These are phyloP conservation scores for Hortiboletus flavorubellus DNA, from an alignment of 768 basidiomycete genomes.

Conservation along the genomic window DNA sequence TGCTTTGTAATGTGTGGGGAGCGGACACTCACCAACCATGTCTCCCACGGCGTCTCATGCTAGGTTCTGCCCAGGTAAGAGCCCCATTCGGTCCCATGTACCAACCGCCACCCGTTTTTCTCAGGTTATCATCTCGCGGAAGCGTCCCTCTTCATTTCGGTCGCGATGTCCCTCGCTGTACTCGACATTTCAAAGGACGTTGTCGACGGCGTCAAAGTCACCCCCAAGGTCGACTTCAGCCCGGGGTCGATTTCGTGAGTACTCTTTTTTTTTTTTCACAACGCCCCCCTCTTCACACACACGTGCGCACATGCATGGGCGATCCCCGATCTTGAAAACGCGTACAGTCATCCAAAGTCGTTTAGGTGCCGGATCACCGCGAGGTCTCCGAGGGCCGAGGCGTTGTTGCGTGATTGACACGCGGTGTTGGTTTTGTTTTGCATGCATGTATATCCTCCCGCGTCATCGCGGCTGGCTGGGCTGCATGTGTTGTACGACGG, in stretches of 20 bases:
- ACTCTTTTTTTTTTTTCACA: background rate
- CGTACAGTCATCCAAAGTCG: conserved; percentile 44
- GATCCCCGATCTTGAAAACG: background rate
- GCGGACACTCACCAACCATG: background rate
- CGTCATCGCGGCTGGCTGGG: too few species aligned
- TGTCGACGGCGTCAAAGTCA: conserved; percentile 40
- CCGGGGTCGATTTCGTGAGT: conserved; percentile 45
- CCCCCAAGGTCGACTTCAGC: conserved; percentile 41
- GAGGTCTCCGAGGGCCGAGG: conserved; percentile 43
- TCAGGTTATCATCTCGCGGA: conserved; percentile 31
- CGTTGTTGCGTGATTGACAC: conserved; percentile 2
- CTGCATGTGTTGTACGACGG: too few species aligned
- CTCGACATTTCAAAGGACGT: conserved; percentile 42
- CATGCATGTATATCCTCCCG: too few species aligned
- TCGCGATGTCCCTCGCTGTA: conserved; percentile 41
- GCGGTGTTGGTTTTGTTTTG: too few species aligned
- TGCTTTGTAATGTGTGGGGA: too few species aligned
- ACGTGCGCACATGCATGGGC: too few species aligned
- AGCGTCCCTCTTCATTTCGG: conserved; percentile 23
- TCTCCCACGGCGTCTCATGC: background rate
- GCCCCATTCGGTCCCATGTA: background rate
- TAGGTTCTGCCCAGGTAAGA: conserved; percentile 23
- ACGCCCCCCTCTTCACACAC: too few species aligned
- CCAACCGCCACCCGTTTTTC: background rate
- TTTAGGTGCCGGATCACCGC: conserved; percentile 55